phyloP scores from a whole-genome alignment of 305 asterid species.

The Ilex paraguariensis region DNA sequence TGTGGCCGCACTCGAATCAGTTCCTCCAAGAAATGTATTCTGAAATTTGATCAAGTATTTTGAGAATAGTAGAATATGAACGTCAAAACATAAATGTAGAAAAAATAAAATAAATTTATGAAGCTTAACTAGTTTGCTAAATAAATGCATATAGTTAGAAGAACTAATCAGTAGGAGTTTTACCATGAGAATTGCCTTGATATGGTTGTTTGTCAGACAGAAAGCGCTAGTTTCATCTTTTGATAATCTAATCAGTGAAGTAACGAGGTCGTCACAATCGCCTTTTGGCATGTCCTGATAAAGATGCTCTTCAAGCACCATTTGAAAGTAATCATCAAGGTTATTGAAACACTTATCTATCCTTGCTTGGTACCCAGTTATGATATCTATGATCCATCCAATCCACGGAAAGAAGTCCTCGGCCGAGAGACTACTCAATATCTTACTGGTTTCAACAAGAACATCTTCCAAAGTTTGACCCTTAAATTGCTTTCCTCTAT shows the following conservation, averaged over 20 bases:
- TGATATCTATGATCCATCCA: conserved; percentile 13
- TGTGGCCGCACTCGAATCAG: conserved; percentile 14
- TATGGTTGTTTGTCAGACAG: conserved; percentile 12
- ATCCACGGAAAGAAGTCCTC: conserved; percentile 6
- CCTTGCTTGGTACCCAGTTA: conserved; percentile 13
- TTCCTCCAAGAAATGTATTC: conserved; percentile 22
- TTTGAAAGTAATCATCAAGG: conserved; percentile 13
- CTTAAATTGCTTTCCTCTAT: conserved; percentile 11
- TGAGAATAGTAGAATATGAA: no score
- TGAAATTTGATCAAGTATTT: background rate
- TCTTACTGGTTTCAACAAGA: background rate
- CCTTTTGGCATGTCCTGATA: conserved; percentile 5
- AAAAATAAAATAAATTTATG: no score
- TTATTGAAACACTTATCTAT: conserved; percentile 14
- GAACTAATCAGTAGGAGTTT: background rate
- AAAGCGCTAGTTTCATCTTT: background rate
- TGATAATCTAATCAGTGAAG: conserved; percentile 11
- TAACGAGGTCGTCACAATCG: conserved; percentile 9
- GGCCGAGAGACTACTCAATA: conserved; percentile 2
- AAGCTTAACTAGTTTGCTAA: no score
- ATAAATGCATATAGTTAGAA: no score
- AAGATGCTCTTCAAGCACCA: conserved; percentile 17
- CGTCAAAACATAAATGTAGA: no score
- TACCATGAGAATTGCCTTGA: conserved; percentile 28
- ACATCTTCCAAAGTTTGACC: background rate